Percentiles rank a stretch among this genome's conserved stretches.
phyloP scores from a whole-genome alignment of 106 monocot species.

The Platanthera guangdongensis region DNA sequence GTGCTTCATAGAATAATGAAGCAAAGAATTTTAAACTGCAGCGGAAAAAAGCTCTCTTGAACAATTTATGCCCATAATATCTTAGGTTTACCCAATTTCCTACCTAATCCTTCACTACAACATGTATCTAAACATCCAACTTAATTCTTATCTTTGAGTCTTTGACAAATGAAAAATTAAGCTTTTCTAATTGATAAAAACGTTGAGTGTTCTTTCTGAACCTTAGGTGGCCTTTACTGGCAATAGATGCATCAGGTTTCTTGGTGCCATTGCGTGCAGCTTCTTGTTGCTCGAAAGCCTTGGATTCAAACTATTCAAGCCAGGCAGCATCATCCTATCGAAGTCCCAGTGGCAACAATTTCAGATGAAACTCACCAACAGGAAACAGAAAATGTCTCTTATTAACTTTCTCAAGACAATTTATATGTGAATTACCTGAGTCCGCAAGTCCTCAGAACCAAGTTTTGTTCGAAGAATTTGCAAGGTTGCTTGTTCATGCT shows the following conservation, averaged over 20 bases:
- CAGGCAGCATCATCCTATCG: constrained; percentile 91
- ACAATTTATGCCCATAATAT: neutral
- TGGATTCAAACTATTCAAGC: constrained; percentile 99
- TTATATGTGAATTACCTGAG: constrained; percentile 40
- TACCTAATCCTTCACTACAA: too few relatives aligned
- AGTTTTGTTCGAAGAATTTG: constrained; percentile 93
- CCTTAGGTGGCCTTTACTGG: constrained; percentile 97
- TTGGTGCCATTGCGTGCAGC: constrained; percentile 83
- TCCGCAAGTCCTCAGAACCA: constrained; percentile 87
- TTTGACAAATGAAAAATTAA: neutral
- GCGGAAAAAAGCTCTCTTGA: neutral
- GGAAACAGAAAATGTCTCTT: neutral
- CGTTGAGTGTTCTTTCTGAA: constrained; percentile 8
- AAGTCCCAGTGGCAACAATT: constrained; percentile 5
- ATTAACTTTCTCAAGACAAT: neutral
- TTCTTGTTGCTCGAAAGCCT: constrained; percentile 97
- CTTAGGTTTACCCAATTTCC: too few relatives aligned
- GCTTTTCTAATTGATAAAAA: neutral
- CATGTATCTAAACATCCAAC: too few relatives aligned
- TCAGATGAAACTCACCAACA: neutral
- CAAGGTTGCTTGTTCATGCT: constrained; percentile 98
- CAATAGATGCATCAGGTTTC: constrained; percentile 96
- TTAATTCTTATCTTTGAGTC: too few relatives aligned
- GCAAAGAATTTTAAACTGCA: neutral
- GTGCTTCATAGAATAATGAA: neutral